phyloP scores from a whole-genome alignment of 2,329 filamentous ascomycete species.

The Penicillium sp. region DNA sequence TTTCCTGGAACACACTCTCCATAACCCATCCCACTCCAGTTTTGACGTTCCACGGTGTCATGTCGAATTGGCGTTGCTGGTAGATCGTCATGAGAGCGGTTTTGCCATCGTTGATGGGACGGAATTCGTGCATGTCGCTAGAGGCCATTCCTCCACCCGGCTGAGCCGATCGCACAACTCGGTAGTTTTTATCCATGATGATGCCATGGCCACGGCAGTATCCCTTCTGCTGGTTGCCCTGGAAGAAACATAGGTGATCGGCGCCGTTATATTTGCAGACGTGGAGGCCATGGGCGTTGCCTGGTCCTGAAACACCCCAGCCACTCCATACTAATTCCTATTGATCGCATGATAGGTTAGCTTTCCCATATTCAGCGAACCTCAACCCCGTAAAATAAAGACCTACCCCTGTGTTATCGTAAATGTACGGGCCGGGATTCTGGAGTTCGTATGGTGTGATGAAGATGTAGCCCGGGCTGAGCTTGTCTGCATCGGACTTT shows the following conservation, averaged over 20 bases:
- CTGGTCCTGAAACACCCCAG: constrained; percentile 51
- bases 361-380: not conserved
- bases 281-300: constrained; percentile 50
- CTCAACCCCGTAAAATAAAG: not conserved
- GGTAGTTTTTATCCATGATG: constrained; percentile 53
- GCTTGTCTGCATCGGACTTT: constrained; percentile 29
- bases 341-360: constrained; percentile 13
- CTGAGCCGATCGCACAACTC: constrained; percentile 50
- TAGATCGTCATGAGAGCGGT: constrained; percentile 44
- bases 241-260: constrained; percentile 55
- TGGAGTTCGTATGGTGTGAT: constrained; percentile 51
- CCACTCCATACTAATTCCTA: constrained; percentile 54
- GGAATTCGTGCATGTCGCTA: constrained; percentile 56
- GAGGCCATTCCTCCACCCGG: constrained; percentile 42
- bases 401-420: constrained; percentile 50
- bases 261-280: constrained; percentile 51
- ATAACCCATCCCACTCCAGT: constrained; percentile 53
- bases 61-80: constrained; percentile 48
- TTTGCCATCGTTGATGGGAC: constrained; percentile 47
- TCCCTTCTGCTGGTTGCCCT: constrained; percentile 53
- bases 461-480: constrained; percentile 53
- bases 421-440: constrained; percentile 54
- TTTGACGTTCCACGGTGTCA: constrained; percentile 46
- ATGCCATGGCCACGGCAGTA: constrained; percentile 54
- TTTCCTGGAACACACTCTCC: constrained; percentile 55